Evolutionary conservation across 345 rosid species (phyloP).

Genomic region (Diplotaxis tenuifolia): DNA sequence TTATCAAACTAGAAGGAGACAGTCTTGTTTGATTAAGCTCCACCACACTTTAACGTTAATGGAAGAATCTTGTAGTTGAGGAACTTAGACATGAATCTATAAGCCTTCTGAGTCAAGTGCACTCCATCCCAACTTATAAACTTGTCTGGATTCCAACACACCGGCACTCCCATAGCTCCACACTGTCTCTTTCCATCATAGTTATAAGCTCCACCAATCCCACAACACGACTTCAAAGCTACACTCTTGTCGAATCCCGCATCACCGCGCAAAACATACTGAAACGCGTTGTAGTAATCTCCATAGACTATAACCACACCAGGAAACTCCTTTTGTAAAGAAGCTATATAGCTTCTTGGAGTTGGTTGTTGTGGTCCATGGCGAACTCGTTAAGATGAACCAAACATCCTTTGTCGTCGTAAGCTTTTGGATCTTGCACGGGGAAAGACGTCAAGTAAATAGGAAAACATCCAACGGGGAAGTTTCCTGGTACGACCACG

Average conservation of each 20-base stretch:
- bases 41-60: background rate
- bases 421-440: slow-evolving; percentile 17
- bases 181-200: slow-evolving; percentile 18
- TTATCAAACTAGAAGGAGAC: background rate
- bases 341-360: slow-evolving; percentile 19
- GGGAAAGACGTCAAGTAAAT: slow-evolving; percentile 29
- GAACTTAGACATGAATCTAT: slow-evolving; percentile 25
- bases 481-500: slow-evolving; percentile 25
- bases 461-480: slow-evolving; percentile 32
- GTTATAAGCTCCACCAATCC: slow-evolving; percentile 36
- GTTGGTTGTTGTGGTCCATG: slow-evolving; percentile 24
- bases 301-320: slow-evolving; percentile 17
- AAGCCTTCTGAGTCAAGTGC: slow-evolving; percentile 37
- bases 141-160: slow-evolving; percentile 29
- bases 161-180: slow-evolving; percentile 30
- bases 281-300: slow-evolving; percentile 32
- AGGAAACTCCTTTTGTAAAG: slow-evolving; percentile 16
- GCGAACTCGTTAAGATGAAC: slow-evolving; percentile 23
- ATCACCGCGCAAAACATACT: background rate
- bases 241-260: slow-evolving; percentile 15
- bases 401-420: slow-evolving; percentile 29
- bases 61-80: slow-evolving; percentile 25
- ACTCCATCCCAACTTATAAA: slow-evolving; percentile 43
- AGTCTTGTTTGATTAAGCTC: background rate
- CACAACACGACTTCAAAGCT: slow-evolving; percentile 33